Evolutionary conservation across 345 rosid genomes (phyloP), one percentile per base, ranked within the genome.

Genomic region (Trapa incisa): DNA sequence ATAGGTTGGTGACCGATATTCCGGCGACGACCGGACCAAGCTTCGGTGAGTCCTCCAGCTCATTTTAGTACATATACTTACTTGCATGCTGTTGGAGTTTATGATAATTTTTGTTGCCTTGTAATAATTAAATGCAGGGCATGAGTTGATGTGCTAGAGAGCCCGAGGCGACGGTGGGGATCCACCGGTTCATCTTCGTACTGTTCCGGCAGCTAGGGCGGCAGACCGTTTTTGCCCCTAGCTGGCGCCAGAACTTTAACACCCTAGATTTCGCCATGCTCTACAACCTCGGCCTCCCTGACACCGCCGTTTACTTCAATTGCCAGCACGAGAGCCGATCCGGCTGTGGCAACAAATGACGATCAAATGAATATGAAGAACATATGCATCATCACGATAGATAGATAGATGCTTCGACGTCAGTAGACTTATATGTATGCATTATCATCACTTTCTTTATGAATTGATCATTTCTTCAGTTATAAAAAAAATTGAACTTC

Each of bases 191-290:
- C 10, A 85, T 84, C 32, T 73, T 90, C 35, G 77, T 84, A 57
- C 71, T 93, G 82, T 93, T 86, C 57, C 85, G 84, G 38, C 98
- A 93, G 66, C 80, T 81, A 8, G 92, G 96, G 2, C 79, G 96
- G 75, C 97, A 93, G 65, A 86, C 97, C 0, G 97, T 93, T 42
- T 89, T 86, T n/a, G 84, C 86, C 5, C 98, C 98, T 0, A 92
- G 87, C 15, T 93, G 98, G 97, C 90, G 98, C 17, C 97, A 84
- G 79, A 80, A 87, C 66, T 93, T 93, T 79, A 82, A 72, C 74
- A 89, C 97, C 61, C 80, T 80, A 69, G 87, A 93, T 65, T 93
- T 93, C 60, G 97, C 97, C 36, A 92, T 84, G 73, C 87, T 93
- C 13, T 93, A 90, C 80, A 90, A 93, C 66, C 89, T 93, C 0